Evolutionary conservation across 306 rosid genomes (phyloP).

Genomic region (Carpinus fangiana): DNA sequence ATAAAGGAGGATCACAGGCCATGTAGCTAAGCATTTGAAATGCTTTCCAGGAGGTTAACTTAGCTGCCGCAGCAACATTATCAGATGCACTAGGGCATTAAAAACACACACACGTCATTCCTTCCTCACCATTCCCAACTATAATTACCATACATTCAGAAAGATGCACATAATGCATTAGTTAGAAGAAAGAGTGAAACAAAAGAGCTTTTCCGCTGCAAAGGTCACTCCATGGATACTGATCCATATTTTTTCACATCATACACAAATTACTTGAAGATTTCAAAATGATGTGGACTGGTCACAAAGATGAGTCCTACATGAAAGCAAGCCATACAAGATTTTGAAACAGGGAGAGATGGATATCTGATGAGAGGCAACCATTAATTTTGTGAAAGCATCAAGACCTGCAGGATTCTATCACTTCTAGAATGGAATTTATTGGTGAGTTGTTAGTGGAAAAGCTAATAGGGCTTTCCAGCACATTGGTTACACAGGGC

Average conservation of each 20-base stretch:
- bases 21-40: background rate
- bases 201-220: background rate
- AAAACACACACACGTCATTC: background rate
- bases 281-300: background rate
- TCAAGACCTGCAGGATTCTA: constrained; percentile 14
- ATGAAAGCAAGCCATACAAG: background rate
- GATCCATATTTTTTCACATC: constrained; percentile 11
- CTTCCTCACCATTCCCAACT: background rate
- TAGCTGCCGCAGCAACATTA: background rate
- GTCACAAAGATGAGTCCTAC: background rate
- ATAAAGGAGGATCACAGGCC: background rate
- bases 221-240: background rate
- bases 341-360: background rate
- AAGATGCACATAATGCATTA: background rate
- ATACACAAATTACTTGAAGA: background rate
- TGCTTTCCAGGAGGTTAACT: background rate
- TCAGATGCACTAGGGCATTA: background rate
- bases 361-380: background rate
- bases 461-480: background rate
- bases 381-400: constrained; percentile 7
- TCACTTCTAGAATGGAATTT: constrained; percentile 2
- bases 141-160: background rate
- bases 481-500: background rate
- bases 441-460: constrained; percentile 3
- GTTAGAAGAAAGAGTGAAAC: background rate